Base-by-base conservation (phyloP, 306 rosid genomes). In the Quercus glauca region DNA sequence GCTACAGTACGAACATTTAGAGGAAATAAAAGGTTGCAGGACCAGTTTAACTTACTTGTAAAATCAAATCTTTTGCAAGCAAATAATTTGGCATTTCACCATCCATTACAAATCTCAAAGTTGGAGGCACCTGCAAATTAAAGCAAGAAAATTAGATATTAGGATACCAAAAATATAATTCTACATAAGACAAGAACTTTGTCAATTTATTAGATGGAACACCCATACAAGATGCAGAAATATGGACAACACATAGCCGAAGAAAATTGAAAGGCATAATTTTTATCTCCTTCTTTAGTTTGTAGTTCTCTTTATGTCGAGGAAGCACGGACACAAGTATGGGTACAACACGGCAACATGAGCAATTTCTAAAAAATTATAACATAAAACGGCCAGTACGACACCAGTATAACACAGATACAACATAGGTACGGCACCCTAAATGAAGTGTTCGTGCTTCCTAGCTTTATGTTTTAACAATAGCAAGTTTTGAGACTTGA, bases 31-130 rank as follows among this genome's bases (percentile, higher is more conserved):
- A 29, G 59, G 26, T 61, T 56, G 6, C 12, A 68, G 71, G 26
- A 18, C 29, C 53, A 12, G 74, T 64, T 41, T 18, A 67, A 82
- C 92, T 81, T 80, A 92, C 99, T 74, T 92, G 99, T 82, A 94
- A 88, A 87, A 94, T 94, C 82, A 94, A 87, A 88, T 94, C 99
- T 74, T 94, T 94, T 23, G 97, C 97, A 82, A 94, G 97, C 85
- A 94, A 87, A 80, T 91, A 92, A 85, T 82, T 77, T 11, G 99
- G 99, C 99, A 94, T 91, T 80, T 92, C 97, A 79, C 99, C 99
- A 85, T 90, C 97, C 90, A 94, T 25, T 55, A 92, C 90, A 80
- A 94, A 94, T 83, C 93, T 87, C 78, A 92, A 76, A 80, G 97
- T 91, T 68, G 97, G 99, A 55, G 99, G 99, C 57, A 90, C 99